Evolutionary conservation across 1,139 yeast genomes (phyloP).

Genomic region (Candida neerlandica): DNA sequence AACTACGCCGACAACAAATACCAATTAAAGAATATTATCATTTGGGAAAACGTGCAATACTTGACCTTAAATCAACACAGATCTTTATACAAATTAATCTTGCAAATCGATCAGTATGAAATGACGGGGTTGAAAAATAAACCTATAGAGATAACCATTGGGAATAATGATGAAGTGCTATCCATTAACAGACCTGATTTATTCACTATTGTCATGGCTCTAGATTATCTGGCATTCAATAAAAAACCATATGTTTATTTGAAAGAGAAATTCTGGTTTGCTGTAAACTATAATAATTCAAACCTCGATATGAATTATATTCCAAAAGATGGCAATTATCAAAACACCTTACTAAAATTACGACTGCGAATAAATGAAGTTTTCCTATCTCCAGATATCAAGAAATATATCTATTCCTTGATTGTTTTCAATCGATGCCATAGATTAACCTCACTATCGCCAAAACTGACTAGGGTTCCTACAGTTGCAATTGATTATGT

Average conservation of each 20-base stretch:
- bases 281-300: constrained; percentile 16
- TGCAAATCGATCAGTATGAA: constrained; percentile 35
- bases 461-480: constrained; percentile 37
- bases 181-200: constrained; percentile 23
- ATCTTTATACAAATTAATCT: constrained; percentile 29
- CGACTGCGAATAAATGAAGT: constrained; percentile 21
- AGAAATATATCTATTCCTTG: constrained; percentile 41
- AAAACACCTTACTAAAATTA: constrained; percentile 12
- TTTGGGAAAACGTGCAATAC: constrained; percentile 31
- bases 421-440: constrained; percentile 44
- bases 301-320: constrained; percentile 2
- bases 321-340: constrained; percentile 4
- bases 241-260: constrained; percentile 30
- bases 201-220: constrained; percentile 29
- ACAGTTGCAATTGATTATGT: constrained; percentile 35
- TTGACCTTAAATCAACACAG: constrained; percentile 23
- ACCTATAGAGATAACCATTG: constrained; percentile 10
- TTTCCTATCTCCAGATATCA: constrained; percentile 38
- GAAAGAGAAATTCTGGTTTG: constrained; percentile 46
- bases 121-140: constrained; percentile 16
- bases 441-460: constrained; percentile 42
- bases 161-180: constrained; percentile 13
- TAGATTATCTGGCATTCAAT: constrained; percentile 19
- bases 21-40: constrained; percentile 19
- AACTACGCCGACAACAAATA: constrained; percentile 8